These are phyloP conservation scores for Sporothrix euskadiensis DNA, from an alignment of 2,329 filamentous ascomycete genomes.

Conservation along the genomic window DNA sequence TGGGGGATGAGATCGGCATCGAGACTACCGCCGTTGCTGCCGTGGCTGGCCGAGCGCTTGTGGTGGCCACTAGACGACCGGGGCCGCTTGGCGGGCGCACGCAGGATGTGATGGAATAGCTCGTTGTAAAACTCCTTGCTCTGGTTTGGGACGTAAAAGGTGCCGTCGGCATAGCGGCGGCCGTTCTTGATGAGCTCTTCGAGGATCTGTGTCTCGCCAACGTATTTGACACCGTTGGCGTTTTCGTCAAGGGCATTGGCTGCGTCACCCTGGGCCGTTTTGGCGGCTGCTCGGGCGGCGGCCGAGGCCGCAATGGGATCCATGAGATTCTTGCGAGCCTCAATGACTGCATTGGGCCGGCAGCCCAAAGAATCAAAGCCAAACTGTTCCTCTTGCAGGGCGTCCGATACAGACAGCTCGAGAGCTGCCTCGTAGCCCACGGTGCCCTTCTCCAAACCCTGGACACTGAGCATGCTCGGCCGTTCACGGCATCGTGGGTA, in stretches of 20 bases:
- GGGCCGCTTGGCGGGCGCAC: conserved; percentile 53
- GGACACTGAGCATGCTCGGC: conserved; percentile 72
- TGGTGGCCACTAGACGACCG: conserved; percentile 50
- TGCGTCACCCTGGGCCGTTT: not conserved
- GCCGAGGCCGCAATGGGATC: conserved; percentile 44
- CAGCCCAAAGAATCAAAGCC: conserved; percentile 58
- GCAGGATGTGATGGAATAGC: conserved; percentile 60
- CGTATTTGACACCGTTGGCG: conserved; percentile 51
- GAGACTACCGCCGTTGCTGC: not conserved
- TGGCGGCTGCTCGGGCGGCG: not conserved
- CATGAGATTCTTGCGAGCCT: conserved; percentile 60
- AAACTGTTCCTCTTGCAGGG: conserved; percentile 62
- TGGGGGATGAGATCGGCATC: conserved; percentile 60
- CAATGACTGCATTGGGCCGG: conserved; percentile 56
- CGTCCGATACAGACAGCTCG: conserved; percentile 65
- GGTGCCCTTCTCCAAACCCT: conserved; percentile 69
- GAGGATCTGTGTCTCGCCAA: conserved; percentile 60
- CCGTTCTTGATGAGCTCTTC: conserved; percentile 60
- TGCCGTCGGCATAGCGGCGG: conserved; percentile 55
- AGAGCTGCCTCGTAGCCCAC: conserved; percentile 69
- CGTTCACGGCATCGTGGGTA: conserved; percentile 61
- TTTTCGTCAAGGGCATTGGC: conserved; percentile 22
- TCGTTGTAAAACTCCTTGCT: conserved; percentile 62
- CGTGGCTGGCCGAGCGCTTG: conserved; percentile 47
- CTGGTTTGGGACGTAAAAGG: conserved; percentile 51